Evolutionary conservation across 2,329 filamentous ascomycete genomes (phyloP).

Genomic region (Aspergillus puulaauensis): DNA sequence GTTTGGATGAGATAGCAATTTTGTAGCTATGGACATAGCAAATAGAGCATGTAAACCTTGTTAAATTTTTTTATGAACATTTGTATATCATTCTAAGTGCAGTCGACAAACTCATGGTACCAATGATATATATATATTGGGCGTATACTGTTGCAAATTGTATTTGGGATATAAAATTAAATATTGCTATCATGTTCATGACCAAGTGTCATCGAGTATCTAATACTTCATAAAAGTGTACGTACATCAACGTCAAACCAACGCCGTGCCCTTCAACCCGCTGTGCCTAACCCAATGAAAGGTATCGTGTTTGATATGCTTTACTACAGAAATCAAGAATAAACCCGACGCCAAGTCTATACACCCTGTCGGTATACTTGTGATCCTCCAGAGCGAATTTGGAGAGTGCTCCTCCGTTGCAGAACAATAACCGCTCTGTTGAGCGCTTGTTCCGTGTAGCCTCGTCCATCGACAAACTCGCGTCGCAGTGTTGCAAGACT

Average conservation of each 20-base stretch:
- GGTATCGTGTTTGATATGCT: slow-evolving; percentile 8
- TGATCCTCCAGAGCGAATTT: slow-evolving; percentile 50
- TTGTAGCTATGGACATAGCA: too few relatives aligned
- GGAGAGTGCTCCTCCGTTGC: slow-evolving; percentile 75
- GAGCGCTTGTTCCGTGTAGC: slow-evolving; percentile 82
- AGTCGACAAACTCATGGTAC: too few relatives aligned
- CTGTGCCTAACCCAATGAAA: slow-evolving; percentile 18
- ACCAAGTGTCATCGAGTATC: neutral
- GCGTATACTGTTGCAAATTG: too few relatives aligned
- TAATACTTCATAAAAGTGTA: neutral
- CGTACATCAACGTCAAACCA: neutral
- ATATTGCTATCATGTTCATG: neutral
- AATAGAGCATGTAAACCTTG: too few relatives aligned
- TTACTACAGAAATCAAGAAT: slow-evolving; percentile 7
- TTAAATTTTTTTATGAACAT: too few relatives aligned
- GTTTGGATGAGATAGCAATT: too few relatives aligned
- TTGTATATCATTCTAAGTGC: too few relatives aligned
- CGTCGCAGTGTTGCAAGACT: slow-evolving; percentile 80
- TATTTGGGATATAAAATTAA: too few relatives aligned
- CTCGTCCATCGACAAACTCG: slow-evolving; percentile 89
- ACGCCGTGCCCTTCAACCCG: slow-evolving; percentile 21
- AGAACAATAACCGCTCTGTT: slow-evolving; percentile 82
- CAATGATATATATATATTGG: too few relatives aligned
- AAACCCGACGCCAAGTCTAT: slow-evolving; percentile 22
- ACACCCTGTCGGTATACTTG: slow-evolving; percentile 50